Conservation (phyloP, 345 rosid species). For the Salix purpurea region DNA sequence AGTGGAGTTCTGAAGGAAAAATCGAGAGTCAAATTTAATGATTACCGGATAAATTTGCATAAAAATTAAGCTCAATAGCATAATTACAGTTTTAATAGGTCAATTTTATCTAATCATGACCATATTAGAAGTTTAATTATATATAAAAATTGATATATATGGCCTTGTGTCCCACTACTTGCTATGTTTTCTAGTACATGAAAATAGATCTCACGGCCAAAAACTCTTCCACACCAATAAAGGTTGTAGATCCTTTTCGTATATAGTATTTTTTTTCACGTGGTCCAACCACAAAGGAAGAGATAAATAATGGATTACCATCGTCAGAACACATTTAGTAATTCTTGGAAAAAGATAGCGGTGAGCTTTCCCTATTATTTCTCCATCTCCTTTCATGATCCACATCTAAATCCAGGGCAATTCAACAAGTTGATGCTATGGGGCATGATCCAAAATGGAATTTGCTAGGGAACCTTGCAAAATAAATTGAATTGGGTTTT, state of each 20-base stretch:
- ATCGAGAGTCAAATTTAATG: too few relatives aligned
- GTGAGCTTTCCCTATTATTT: neutral
- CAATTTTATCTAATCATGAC: too few relatives aligned
- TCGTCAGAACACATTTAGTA: neutral
- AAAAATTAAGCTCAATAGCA: too few relatives aligned
- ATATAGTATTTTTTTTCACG: neutral
- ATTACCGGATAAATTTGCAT: too few relatives aligned
- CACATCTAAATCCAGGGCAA: neutral
- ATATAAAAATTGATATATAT: neutral
- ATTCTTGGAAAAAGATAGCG: neutral
- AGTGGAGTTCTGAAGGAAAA: too few relatives aligned
- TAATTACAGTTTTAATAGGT: too few relatives aligned
- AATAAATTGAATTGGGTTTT: neutral
- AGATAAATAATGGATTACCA: neutral
- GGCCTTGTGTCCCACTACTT: conserved; percentile 3
- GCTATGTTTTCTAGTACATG: conserved; percentile 1
- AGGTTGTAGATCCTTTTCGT: conserved; percentile 1
- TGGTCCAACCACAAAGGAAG: neutral
- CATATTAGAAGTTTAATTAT: too few relatives aligned
- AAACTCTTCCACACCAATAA: neutral
- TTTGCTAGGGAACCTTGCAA: neutral
- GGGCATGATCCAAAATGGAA: neutral
- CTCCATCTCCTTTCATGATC: neutral
- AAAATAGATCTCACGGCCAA: neutral
- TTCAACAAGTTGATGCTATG: neutral